phyloP scores from a whole-genome alignment of 2,329 filamentous ascomycete species.

The Cytospora schulzeri region DNA sequence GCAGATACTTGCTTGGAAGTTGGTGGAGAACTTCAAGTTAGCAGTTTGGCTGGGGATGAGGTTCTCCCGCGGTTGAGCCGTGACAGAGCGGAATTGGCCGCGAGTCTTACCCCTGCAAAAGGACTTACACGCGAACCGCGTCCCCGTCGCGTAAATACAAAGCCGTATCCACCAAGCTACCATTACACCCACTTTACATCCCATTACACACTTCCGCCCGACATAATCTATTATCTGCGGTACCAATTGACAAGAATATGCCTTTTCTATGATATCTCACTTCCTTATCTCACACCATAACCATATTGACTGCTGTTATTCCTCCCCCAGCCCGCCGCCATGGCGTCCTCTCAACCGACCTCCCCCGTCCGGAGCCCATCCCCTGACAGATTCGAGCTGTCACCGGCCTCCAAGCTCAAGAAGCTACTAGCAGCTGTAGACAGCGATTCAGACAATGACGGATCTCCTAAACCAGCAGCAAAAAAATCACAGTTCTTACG shows the following conservation, averaged over 20 bases:
- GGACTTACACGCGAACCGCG: slow-evolving; percentile 1
- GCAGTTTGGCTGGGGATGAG: neutral
- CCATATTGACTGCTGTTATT: slow-evolving; percentile 2
- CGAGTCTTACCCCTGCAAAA: neutral
- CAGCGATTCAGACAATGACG: slow-evolving; percentile 51
- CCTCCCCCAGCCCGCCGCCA: slow-evolving; percentile 35
- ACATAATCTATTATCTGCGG: neutral
- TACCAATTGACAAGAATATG: slow-evolving; percentile 6
- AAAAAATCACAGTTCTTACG: slow-evolving; percentile 21
- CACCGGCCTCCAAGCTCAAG: slow-evolving; percentile 58
- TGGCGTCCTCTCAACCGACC: slow-evolving; percentile 53
- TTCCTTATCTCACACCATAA: neutral
- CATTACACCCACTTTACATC: neutral
- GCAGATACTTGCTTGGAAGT: neutral
- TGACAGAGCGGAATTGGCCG: neutral
- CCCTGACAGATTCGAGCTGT: slow-evolving; percentile 48
- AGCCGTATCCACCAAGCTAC: slow-evolving; percentile 1
- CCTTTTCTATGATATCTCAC: slow-evolving; percentile 5
- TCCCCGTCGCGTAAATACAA: neutral
- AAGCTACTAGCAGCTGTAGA: slow-evolving; percentile 55
- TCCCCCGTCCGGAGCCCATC: slow-evolving; percentile 47
- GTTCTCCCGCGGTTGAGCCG: neutral
- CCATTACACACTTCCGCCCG: neutral
- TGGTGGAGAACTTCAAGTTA: neutral
- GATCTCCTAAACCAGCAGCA: slow-evolving; percentile 20